phyloP scores from a whole-genome alignment of 2,329 filamentous ascomycete species.

The Chaetomium globosum region DNA sequence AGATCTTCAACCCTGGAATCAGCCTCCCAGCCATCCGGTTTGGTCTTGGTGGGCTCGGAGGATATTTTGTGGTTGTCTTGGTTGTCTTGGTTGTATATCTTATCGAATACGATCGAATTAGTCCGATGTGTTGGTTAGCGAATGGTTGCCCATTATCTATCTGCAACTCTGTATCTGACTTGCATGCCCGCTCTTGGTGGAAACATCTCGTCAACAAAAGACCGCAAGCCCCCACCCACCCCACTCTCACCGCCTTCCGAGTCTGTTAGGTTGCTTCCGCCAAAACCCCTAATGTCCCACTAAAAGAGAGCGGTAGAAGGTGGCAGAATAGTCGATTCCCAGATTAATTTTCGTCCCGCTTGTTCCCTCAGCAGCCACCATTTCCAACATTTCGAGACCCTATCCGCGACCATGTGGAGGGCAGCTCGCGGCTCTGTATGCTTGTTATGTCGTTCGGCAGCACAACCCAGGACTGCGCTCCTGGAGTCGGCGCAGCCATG shows the following conservation, averaged over 20 bases:
- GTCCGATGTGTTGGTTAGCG: background rate
- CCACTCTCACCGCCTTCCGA: background rate
- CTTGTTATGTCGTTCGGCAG: slow-evolving; percentile 37
- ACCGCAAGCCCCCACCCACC: too few species aligned
- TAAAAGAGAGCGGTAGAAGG: slow-evolving; percentile 8
- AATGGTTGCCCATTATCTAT: background rate
- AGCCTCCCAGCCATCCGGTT: background rate
- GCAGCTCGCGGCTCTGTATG: slow-evolving; percentile 37
- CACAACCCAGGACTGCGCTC: slow-evolving; percentile 22
- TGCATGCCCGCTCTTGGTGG: background rate
- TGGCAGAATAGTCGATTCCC: slow-evolving; percentile 21
- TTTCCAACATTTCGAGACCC: background rate
- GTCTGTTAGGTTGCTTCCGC: background rate
- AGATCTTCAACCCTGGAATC: background rate
- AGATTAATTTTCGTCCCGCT: slow-evolving; percentile 22
- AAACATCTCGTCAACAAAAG: background rate
- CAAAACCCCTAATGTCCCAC: background rate
- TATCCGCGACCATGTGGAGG: slow-evolving; percentile 35
- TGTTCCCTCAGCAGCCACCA: background rate
- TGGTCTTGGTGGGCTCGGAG: background rate
- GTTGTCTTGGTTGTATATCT: slow-evolving; percentile 3
- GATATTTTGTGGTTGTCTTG: background rate
- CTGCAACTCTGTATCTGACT: background rate
- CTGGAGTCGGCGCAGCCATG: slow-evolving; percentile 39
- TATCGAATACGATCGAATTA: slow-evolving; percentile 1